A percentile compares a stretch with the other conserved stretches of the same genome.
These are phyloP conservation scores for Mucor racemosus DNA, from an alignment of 371 early-diverging fungal species.

Conservation along the genomic window DNA sequence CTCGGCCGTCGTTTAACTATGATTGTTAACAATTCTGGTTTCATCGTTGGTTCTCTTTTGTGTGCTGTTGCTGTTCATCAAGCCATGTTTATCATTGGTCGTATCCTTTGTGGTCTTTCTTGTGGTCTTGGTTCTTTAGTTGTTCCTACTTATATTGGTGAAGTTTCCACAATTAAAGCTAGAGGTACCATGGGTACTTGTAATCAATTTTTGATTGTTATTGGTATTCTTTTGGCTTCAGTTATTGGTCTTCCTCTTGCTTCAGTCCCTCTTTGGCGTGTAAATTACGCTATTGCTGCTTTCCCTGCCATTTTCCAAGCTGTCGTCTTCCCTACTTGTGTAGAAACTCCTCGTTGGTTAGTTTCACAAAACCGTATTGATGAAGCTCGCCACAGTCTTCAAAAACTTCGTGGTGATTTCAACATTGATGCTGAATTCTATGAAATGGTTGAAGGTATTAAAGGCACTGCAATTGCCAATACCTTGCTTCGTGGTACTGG, in stretches of 20 bases:
- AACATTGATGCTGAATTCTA: slow-evolving; percentile 25
- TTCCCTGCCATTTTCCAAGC: slow-evolving; percentile 73
- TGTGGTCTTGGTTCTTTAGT: slow-evolving; percentile 79
- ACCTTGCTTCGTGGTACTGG: background rate
- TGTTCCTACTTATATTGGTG: slow-evolving; percentile 82
- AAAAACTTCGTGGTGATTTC: slow-evolving; percentile 48
- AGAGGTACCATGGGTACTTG: slow-evolving; percentile 68
- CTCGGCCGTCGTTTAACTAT: slow-evolving; percentile 71
- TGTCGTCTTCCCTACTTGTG: slow-evolving; percentile 65
- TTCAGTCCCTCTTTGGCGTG: slow-evolving; percentile 68
- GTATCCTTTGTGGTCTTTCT: slow-evolving; percentile 80
- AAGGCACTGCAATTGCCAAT: slow-evolving; percentile 6
- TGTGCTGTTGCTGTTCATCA: slow-evolving; percentile 57
- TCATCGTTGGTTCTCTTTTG: slow-evolving; percentile 65
- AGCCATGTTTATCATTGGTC: slow-evolving; percentile 73
- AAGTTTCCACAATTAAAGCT: slow-evolving; percentile 71
- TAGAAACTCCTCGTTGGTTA: slow-evolving; percentile 80
- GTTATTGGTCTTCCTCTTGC: slow-evolving; percentile 64
- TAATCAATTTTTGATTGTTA: slow-evolving; percentile 51
- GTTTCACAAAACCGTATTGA: slow-evolving; percentile 57
- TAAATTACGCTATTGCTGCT: slow-evolving; percentile 65
- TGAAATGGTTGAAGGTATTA: slow-evolving; percentile 26
- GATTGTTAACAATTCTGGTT: slow-evolving; percentile 61
- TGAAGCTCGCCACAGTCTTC: slow-evolving; percentile 61
- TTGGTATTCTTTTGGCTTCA: slow-evolving; percentile 74